Evolutionary conservation across 306 rosid species (phyloP), one percentile per base, ranked within the genome.

Genomic region (Quillaja saponaria): DNA sequence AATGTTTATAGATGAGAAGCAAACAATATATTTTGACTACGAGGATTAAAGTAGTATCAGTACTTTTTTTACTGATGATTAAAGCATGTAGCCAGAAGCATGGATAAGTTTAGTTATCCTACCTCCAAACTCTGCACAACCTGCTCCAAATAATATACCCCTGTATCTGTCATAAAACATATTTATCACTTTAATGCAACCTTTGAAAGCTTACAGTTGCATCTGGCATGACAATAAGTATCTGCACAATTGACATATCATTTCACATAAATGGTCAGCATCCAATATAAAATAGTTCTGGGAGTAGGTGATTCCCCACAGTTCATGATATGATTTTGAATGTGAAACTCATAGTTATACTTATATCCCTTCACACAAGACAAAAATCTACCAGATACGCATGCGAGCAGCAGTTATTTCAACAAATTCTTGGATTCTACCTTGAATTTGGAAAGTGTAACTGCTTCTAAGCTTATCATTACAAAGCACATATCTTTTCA

Each of bases 81-180:
- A 52, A 13, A 46, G 13, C 13, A 13, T 12, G 57, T 25, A 52
- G 35, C 35, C 37, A 52, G 19, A 21, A 54, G 13, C 33, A 40
- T 33, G 12, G 8, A 6, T 13, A 14, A 53, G 28, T 13, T 11
- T 53, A 44, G 51, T 33, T 34, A 28, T n/a, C 46, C 15, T 61
- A 81, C 86, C 86, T 77, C 56, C 46, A 12, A 20, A 47, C 31
- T 68, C 25, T 71, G 58, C 70, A 74, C 83, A 55, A 48, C 65
- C 63, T 74, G 49, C 31, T 78, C 83, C 46, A 81, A 60, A 42
- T 58, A 20, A 33, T 68, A 76, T 9, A 78, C 64, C 63, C 64
- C 64, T 66, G 61, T 20, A 37, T 25, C 88, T 85, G 85, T 17
- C 63, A 72, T 57, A 60, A 72, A 62, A 71, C 45, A 61, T 69